Percentiles rank a stretch among this genome's conserved stretches.
Conservation (phyloP, 208 protist genomes). For the Porcisia deanei region DNA sequence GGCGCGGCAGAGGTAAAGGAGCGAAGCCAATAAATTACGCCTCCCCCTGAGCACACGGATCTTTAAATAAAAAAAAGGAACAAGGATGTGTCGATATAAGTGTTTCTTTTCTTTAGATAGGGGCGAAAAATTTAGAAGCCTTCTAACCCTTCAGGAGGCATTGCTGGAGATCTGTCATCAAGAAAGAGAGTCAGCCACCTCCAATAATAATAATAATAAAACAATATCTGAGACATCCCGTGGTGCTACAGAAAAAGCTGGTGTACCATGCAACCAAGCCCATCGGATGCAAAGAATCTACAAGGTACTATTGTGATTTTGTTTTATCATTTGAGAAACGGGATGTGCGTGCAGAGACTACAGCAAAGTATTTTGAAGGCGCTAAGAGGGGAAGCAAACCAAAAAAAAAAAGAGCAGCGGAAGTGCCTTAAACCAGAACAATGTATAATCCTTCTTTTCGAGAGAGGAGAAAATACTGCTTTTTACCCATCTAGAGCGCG, state of each 20-base stretch:
- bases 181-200: background rate
- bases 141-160: too few species aligned
- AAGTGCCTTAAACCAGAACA: background rate
- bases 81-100: too few species aligned
- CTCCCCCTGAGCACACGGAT: too few species aligned
- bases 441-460: background rate
- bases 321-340: background rate
- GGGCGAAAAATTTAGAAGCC: too few species aligned
- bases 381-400: background rate
- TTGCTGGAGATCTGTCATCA: background rate
- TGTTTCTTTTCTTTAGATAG: too few species aligned
- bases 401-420: background rate
- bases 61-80: too few species aligned
- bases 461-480: conserved; percentile 1
- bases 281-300: background rate
- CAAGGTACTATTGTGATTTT: background rate
- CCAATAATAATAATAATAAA: background rate
- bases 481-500: conserved; percentile 18
- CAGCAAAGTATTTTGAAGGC: too few species aligned
- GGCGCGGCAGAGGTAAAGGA: background rate
- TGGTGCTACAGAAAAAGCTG: background rate
- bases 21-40: background rate
- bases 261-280: background rate
- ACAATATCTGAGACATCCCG: background rate
- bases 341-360: background rate